Evolutionary conservation across 257 asterid species (phyloP).

Genomic region (Solanum chilense): DNA sequence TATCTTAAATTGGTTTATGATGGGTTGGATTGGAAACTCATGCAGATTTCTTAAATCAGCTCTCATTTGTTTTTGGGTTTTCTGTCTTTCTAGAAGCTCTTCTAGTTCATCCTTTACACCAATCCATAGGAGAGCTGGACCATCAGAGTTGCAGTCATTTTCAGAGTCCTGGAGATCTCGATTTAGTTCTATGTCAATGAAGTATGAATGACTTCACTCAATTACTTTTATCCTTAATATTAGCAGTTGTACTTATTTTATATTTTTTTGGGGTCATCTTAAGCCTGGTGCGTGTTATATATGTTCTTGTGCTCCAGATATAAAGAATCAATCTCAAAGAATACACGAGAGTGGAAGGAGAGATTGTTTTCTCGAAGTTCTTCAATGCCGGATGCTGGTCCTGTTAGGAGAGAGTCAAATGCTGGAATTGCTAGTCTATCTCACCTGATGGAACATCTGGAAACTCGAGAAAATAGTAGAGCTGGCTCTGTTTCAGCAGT

Average conservation of each 20-base stretch:
- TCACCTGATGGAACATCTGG: conserved; percentile 87
- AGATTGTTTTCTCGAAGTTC: conserved; percentile 72
- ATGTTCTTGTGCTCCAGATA: conserved; percentile 33
- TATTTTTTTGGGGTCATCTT: background rate
- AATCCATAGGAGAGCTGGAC: conserved; percentile 64
- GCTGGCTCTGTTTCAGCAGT: conserved; percentile 6
- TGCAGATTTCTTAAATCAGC: background rate
- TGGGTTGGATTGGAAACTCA: background rate
- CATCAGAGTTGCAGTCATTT: conserved; percentile 63
- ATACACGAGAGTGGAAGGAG: conserved; percentile 84
- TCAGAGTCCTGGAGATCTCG: conserved; percentile 84
- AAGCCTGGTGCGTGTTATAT: background rate
- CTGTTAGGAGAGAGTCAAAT: conserved; percentile 62
- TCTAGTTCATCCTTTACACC: conserved; percentile 25
- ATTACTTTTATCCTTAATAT: background rate
- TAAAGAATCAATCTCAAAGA: conserved; percentile 77
- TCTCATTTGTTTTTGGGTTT: background rate
- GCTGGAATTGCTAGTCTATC: conserved; percentile 80
- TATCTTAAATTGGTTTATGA: background rate
- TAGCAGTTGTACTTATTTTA: background rate
- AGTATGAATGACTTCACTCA: conserved; percentile 30
- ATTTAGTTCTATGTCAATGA: conserved; percentile 59
- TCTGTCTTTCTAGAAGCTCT: conserved; percentile 29
- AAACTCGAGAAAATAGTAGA: conserved; percentile 40
- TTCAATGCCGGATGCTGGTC: conserved; percentile 67